Conservation (phyloP, 306 rosid genomes). For the Medicago truncatula region MtrunA17r5.0-ANR NC_053045.1:50974501-50975000, state of each 20-base stretch:
- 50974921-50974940: no score
- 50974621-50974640: background rate
- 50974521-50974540: no score
- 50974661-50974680: background rate
- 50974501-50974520: no score
- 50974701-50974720: background rate
- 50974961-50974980: no score
- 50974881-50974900: background rate
- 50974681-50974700: background rate
- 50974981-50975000: background rate
- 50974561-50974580: no score
- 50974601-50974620: no score
- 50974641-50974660: background rate
- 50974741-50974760: conserved; percentile 40
- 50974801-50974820: background rate
- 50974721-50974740: conserved; percentile 32
- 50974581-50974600: no score
- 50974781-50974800: background rate
- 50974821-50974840: background rate
- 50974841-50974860: background rate
- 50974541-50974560: no score
- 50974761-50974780: background rate
- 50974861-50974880: background rate
- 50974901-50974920: no score
- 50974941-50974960: no score